phyloP scores from a whole-genome alignment of 495 filamentous ascomycete genomes.

The Hyaloscypha bicolor region DNA sequence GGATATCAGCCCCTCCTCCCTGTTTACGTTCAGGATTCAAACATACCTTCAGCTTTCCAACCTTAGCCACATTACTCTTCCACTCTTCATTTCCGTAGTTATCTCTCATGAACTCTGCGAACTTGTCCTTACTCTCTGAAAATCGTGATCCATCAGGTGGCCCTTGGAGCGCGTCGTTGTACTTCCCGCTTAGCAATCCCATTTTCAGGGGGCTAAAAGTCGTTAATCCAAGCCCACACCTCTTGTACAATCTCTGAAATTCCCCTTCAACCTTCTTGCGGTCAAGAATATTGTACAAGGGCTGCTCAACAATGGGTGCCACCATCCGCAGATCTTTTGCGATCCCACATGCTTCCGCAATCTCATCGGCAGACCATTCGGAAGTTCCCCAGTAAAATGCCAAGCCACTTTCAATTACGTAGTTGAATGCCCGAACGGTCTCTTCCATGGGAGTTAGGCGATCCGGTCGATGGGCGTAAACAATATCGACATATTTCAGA shows the following conservation, averaged over 20 bases:
- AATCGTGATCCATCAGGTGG: constrained; percentile 47
- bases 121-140: constrained; percentile 23
- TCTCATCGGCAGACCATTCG: constrained; percentile 57
- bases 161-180: constrained; percentile 67
- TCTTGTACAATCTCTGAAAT: constrained; percentile 64
- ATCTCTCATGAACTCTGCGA: constrained; percentile 27
- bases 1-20: constrained; percentile 43
- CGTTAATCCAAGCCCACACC: constrained; percentile 68
- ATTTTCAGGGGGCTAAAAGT: constrained; percentile 70
- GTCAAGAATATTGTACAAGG: constrained; percentile 76
- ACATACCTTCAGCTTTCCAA: constrained; percentile 7
- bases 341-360: constrained; percentile 58
- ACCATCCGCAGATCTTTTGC: constrained; percentile 14
- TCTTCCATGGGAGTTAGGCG: constrained; percentile 76
- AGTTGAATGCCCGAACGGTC: constrained; percentile 72
- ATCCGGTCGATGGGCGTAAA: constrained; percentile 77
- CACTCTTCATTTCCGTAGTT: constrained; percentile 29
- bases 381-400: constrained; percentile 52
- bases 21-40: constrained; percentile 9
- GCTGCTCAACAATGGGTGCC: constrained; percentile 61
- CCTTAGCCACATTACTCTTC: constrained; percentile 23
- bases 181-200: constrained; percentile 78
- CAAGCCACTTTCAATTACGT: constrained; percentile 55
- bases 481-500: constrained; percentile 69
- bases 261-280: constrained; percentile 78